A percentile compares a stretch with the other conserved stretches of the same genome.
Evolutionary conservation across 2,329 filamentous ascomycete species (phyloP).

Genomic region (Colletotrichum tanaceti): DNA sequence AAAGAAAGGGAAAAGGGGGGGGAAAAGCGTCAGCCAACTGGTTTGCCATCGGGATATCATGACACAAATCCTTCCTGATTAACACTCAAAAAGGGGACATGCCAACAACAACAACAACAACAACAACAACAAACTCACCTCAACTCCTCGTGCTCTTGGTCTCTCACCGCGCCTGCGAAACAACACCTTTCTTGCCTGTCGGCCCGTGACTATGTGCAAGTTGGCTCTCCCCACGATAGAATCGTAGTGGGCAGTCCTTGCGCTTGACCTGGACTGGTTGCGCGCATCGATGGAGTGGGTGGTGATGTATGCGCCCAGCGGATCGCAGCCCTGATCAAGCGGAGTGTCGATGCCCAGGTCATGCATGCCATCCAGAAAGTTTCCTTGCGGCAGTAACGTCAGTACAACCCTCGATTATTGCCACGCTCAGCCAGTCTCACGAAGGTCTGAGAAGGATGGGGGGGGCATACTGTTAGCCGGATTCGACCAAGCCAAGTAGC

Average conservation of each 20-base stretch:
- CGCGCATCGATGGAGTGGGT: slow-evolving; percentile 20
- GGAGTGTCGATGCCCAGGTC: slow-evolving; percentile 20
- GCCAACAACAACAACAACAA: too few relatives aligned
- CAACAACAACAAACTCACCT: slow-evolving; percentile 29
- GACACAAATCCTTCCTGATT: too few relatives aligned
- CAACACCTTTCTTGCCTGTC: slow-evolving; percentile 41
- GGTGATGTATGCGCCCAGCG: slow-evolving; percentile 23
- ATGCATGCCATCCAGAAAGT: slow-evolving; percentile 22
- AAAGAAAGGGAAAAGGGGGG: too few relatives aligned
- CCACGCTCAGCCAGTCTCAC: fast-evolving
- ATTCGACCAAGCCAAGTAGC: slow-evolving; percentile 32
- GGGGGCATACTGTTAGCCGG: slow-evolving; percentile 22
- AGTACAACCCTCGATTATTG: too few relatives aligned
- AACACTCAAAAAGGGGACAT: too few relatives aligned
- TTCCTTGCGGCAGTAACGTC: neutral
- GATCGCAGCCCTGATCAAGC: slow-evolving; percentile 13
- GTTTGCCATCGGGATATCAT: slow-evolving; percentile 20
- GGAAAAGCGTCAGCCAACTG: slow-evolving; percentile 4
- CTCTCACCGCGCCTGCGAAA: slow-evolving; percentile 36
- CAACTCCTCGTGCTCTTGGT: slow-evolving; percentile 43
- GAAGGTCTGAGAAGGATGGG: neutral
- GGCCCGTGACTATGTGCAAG: slow-evolving; percentile 38
- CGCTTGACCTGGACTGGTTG: slow-evolving; percentile 30
- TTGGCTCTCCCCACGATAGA: neutral
- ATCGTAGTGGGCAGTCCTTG: slow-evolving; percentile 23